Evolutionary conservation across 495 filamentous ascomycete species (phyloP).

Genomic region (Aspergillus ostianus): DNA sequence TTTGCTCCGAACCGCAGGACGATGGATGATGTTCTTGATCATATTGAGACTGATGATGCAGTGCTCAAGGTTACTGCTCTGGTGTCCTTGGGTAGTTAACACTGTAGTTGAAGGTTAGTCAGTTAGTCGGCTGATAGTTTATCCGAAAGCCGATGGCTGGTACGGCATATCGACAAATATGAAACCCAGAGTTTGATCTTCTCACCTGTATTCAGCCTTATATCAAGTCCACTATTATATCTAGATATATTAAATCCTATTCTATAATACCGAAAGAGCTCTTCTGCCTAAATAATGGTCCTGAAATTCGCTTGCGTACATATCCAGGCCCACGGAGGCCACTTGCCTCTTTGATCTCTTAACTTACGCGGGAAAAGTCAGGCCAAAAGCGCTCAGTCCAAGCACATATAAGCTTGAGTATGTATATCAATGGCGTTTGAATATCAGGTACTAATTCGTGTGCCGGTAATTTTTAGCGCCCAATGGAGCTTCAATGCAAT

Average conservation of each 20-base stretch:
- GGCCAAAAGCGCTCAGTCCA: background rate
- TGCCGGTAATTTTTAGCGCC: background rate
- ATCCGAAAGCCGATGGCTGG: no score
- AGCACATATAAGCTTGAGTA: no score
- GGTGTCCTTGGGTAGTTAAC: no score
- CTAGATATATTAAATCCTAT: background rate
- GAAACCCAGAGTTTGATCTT: no score
- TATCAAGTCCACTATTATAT: background rate
- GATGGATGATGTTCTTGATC: no score
- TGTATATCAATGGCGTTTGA: background rate
- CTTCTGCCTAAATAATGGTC: background rate
- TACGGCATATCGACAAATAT: no score
- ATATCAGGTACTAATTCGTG: background rate
- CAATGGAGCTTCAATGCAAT: slow-evolving; percentile 3
- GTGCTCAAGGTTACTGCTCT: no score
- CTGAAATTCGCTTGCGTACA: background rate
- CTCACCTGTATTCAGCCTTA: no score
- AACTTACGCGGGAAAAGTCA: background rate
- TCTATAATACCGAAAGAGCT: background rate
- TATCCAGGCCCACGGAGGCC: background rate
- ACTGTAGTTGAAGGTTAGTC: no score
- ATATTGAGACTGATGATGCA: no score
- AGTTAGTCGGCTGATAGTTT: no score
- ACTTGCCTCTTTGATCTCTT: background rate
- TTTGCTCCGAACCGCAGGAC: no score